Conservation (phyloP, 352 stramenopile genomes). For the Plasmopara halstedii region DNA sequence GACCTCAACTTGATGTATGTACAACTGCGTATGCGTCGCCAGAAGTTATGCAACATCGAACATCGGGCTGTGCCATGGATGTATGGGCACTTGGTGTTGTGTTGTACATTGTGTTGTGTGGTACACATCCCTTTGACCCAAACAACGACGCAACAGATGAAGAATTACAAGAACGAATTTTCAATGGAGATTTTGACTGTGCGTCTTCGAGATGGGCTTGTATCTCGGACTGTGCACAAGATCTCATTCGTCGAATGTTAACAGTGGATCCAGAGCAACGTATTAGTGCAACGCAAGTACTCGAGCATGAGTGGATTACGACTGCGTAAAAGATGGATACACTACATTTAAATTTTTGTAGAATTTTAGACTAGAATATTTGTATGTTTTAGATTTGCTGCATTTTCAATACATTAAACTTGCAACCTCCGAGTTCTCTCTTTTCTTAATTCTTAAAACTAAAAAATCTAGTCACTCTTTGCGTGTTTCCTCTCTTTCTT, state of each 20-base stretch:
- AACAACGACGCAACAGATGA: slow-evolving; percentile 37
- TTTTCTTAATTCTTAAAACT: background rate
- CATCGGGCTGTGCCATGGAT: slow-evolving; percentile 33
- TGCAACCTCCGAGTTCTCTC: too few relatives aligned
- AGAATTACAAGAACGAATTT: slow-evolving; percentile 31
- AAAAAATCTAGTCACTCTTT: background rate
- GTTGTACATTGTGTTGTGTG: slow-evolving; percentile 46
- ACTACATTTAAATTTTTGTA: too few relatives aligned
- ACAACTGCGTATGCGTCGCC: slow-evolving; percentile 37
- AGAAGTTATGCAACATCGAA: slow-evolving; percentile 26
- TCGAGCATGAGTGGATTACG: slow-evolving; percentile 45
- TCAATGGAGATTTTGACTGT: slow-evolving; percentile 29
- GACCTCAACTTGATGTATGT: slow-evolving; percentile 16
- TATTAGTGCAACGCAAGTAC: slow-evolving; percentile 34
- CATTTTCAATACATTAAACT: too few relatives aligned
- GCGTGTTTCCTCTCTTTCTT: slow-evolving; percentile 11
- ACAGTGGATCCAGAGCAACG: slow-evolving; percentile 32
- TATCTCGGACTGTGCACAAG: slow-evolving; percentile 33
- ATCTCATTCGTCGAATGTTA: slow-evolving; percentile 38
- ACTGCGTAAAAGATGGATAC: too few relatives aligned
- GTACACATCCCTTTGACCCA: slow-evolving; percentile 49
- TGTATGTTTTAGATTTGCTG: too few relatives aligned
- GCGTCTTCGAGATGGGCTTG: slow-evolving; percentile 26
- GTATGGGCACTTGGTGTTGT: slow-evolving; percentile 54
- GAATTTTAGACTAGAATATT: background rate